Base-by-base conservation (phyloP, 2,329 filamentous ascomycete species). In the Leptographium procerum region DNA sequence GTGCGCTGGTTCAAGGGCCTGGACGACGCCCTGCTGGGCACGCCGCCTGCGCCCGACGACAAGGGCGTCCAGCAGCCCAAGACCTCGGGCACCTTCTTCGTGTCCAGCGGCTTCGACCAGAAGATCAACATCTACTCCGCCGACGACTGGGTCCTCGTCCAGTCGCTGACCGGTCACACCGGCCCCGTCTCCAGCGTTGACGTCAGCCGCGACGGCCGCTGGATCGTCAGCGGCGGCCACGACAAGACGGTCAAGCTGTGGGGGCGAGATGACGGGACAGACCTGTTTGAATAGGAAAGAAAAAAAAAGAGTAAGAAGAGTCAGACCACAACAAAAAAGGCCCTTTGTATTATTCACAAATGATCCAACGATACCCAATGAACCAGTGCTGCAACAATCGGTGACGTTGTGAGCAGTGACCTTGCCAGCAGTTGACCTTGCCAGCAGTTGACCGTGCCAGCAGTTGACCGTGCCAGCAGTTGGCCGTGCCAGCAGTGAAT, bases 181-280 rank as follows among this genome's bases (percentile, higher is more conserved):
- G 91, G 90, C 2, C 94, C 95, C 47, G 91, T 99, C 13, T 83
- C 95, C 56, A 95, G 90, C 65, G 87, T 90, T 14, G 94, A 99
- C 73, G 84, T 96, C 57, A 95, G 88, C 67, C 79, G 80, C 62
- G 89, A 97, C 71, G 88, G 86, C 10, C 87, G 80, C 68, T 99
- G 91, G 89, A 95, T 99, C 70, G 88, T 92, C 28, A 96, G 91
- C 69, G 91, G 90, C 64, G 91, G 94, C 3, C 89, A 96, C 69
- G 94, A 99, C 72, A 82, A 91, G 57, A 97, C 92, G 2, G 89
- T 97, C 55, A 99, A 99, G 76, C 77, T 99, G 2, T 99, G 94
- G 94, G 89, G 89, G 5, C 83, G 91, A 63, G 92, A 96, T 64
- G 88, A 90, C 68, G 81, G 81, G 59, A 77, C 55, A n/a, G 56